Conservation (phyloP, 441 rosid genomes). For the Hura crepitans region DNA sequence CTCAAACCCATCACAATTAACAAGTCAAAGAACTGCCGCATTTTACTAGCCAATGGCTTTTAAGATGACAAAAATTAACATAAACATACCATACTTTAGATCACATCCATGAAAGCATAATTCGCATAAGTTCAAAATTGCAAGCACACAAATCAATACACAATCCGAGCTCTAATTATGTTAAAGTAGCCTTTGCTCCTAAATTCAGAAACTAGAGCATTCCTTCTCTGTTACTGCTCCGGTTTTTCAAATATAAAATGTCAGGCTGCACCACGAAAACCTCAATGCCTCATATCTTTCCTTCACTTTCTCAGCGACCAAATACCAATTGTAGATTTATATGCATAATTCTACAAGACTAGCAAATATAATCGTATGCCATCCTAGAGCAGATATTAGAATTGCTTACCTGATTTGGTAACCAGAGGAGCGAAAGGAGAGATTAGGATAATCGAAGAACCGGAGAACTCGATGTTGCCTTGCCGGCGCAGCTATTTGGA, state of each 20-base stretch:
- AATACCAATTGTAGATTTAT: not conserved
- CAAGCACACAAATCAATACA: not conserved
- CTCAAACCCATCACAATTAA: not conserved
- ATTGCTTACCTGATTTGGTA: not conserved
- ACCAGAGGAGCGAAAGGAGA: not conserved
- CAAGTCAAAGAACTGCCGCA: not conserved
- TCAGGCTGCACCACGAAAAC: not conserved
- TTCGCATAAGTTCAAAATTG: not conserved
- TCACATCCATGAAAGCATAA: not conserved
- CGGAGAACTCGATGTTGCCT: conserved; percentile 1
- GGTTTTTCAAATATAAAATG: not conserved
- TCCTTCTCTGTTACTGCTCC: not conserved
- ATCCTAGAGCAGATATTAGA: not conserved
- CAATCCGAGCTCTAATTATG: not conserved
- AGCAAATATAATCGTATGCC: not conserved
- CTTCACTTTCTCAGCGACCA: conserved; percentile 10
- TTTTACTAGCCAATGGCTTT: not conserved
- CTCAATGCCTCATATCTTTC: not conserved
- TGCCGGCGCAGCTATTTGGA: not conserved
- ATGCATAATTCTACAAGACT: not conserved
- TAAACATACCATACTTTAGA: not conserved
- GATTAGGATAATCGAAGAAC: not conserved
- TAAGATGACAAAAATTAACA: not conserved
- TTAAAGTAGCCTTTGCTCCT: not conserved
- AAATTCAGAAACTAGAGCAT: not conserved